Base-by-base conservation (phyloP, 164 flowering plant species). In the Malania oleifera region DNA sequence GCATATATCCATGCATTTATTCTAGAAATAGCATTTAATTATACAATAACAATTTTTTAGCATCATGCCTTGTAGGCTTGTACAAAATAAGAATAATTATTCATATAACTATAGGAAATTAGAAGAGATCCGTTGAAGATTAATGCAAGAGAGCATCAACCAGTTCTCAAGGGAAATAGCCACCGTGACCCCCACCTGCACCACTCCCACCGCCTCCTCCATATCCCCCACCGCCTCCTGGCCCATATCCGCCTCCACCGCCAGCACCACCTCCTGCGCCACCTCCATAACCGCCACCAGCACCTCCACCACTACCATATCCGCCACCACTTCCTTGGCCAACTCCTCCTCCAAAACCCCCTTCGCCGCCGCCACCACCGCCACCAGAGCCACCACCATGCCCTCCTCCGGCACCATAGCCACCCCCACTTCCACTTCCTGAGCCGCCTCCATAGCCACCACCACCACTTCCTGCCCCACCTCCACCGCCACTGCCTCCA, bases 401-500 rank as follows among this genome's bases (percentile, higher is more conserved):
- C 18, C 50, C 28, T 0, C 60, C 46, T n/a, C n/a, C n/a, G 22
- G 44, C 63, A 12, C 61, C 65, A 17, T 38, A 52, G 13, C 68
- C 69, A 20, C 52, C 63, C 12, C 63, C 67, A 23, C 70, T 67
- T 25, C 71, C 76, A 11, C 64, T 49, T 14, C 67, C 73, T 1
- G 71, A 71, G 2, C 70, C 80, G 2, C 63, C 70, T 23, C 66
- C 74, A 3, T 54, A 50, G 1, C 61, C 67, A 5, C 54, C 60
- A 14, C 62, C 63, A 15, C 25, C 56, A 2, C n/a, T n/a, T n/a
- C 64, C 61, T 3, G 51, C 69, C 7, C 65, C 65, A 9, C 62
- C 62, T 24, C 80, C 76, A 27, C 28, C 69, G 34, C 70, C 77
- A 5, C 53, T 64, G 1, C 74, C 82, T 13, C 60, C 51, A 0